Conservation (phyloP, 2,329 filamentous ascomycete genomes). For the Pyrenophora seminiperda region DNA sequence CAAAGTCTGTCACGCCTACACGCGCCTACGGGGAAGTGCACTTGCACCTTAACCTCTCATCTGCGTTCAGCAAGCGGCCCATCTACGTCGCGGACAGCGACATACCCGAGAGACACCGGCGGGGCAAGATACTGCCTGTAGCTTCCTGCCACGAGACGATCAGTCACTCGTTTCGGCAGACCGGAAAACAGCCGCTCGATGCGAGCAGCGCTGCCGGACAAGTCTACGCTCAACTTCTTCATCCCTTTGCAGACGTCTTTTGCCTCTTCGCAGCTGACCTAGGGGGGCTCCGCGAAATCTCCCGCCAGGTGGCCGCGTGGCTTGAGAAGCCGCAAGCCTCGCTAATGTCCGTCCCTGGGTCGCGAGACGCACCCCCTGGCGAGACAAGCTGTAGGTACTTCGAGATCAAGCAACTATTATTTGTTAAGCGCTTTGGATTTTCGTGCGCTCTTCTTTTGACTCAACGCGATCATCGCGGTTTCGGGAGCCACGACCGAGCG, state of each 20-base stretch:
- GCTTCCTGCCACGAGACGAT: slow-evolving; percentile 4
- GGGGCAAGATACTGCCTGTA: background rate
- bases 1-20: background rate
- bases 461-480: background rate
- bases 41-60: background rate
- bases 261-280: slow-evolving; percentile 37
- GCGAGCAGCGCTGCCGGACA: background rate
- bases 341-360: too few relatives aligned
- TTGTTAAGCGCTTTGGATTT: slow-evolving; percentile 2
- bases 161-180: slow-evolving; percentile 1
- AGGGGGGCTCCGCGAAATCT: slow-evolving; percentile 28
- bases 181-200: slow-evolving; percentile 4
- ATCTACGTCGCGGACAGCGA: slow-evolving; percentile 1
- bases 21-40: background rate
- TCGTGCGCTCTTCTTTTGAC: background rate
- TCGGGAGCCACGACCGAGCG: background rate
- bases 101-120: slow-evolving; percentile 1
- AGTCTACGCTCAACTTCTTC: slow-evolving; percentile 2
- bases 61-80: slow-evolving; percentile 3
- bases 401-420: background rate
- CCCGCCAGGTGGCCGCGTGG: slow-evolving; percentile 19
- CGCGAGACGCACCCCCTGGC: too few relatives aligned
- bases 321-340: slow-evolving; percentile 2
- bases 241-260: slow-evolving; percentile 32
- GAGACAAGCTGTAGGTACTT: background rate